A percentile compares a stretch with the other conserved stretches of the same genome.
These are phyloP conservation scores for Massariosphaeria phaeospora DNA, from an alignment of 495 filamentous ascomycete species.

Conservation along the genomic window DNA sequence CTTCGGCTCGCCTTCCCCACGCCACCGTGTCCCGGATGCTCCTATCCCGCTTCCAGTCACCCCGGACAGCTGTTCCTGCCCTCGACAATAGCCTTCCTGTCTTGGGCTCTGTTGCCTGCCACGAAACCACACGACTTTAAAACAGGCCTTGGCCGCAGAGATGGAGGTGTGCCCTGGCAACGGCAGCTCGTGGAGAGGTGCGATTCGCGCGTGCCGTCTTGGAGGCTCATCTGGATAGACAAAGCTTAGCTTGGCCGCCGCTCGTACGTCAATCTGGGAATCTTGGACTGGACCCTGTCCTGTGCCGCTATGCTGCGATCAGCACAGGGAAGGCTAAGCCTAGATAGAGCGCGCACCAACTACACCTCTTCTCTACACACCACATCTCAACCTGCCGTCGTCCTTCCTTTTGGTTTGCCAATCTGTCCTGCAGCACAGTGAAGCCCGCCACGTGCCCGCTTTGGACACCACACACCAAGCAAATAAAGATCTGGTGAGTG, in stretches of 20 bases:
- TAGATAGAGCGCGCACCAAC: slow-evolving; percentile 3
- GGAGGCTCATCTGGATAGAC: neutral
- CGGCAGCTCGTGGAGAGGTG: neutral
- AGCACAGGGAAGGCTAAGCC: slow-evolving; percentile 1
- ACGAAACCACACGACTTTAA: slow-evolving; percentile 3
- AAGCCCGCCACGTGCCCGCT: slow-evolving; percentile 12
- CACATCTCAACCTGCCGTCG: slow-evolving; percentile 24
- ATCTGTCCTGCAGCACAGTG: neutral
- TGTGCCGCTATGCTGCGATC: too few species aligned
- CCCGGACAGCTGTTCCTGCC: neutral
- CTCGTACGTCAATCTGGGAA: too few species aligned
- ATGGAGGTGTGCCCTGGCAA: neutral
- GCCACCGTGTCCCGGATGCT: slow-evolving; percentile 1
- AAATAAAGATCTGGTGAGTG: slow-evolving; percentile 25
- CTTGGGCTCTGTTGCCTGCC: slow-evolving; percentile 10
- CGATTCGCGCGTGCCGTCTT: neutral
- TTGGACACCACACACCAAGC: neutral
- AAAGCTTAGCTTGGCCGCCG: too few species aligned
- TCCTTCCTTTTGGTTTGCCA: slow-evolving; percentile 8
- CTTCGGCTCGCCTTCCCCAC: slow-evolving; percentile 23
- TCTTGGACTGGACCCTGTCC: too few species aligned
- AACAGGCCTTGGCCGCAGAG: slow-evolving; percentile 15
- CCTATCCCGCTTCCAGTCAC: slow-evolving; percentile 1
- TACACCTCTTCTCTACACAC: slow-evolving; percentile 11
- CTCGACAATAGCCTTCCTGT: slow-evolving; percentile 16